These are phyloP conservation scores for Naumovozyma baii DNA, from an alignment of 805 yeast species.

Conservation along the genomic window DNA sequence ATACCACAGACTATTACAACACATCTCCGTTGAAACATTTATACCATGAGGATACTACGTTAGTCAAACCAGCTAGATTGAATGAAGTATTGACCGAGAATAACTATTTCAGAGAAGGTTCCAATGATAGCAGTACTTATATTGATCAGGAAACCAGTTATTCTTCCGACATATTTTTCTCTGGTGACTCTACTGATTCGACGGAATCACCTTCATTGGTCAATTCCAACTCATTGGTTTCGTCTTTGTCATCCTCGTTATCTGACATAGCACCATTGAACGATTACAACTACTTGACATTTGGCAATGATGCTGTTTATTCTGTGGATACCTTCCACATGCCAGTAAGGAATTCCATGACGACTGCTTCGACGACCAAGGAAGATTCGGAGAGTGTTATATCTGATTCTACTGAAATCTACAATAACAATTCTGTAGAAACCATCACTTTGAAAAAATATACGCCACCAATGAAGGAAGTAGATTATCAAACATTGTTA, in stretches of 20 bases:
- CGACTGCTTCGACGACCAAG: no score
- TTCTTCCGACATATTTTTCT: background rate
- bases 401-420: background rate
- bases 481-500: background rate
- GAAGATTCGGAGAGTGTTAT: background rate
- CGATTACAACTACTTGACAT: background rate
- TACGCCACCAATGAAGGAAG: background rate
- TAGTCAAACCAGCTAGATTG: conserved; percentile 16
- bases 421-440: background rate
- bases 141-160: background rate
- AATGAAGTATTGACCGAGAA: conserved; percentile 17
- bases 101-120: conserved; percentile 4
- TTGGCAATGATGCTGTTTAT: background rate
- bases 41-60: conserved; percentile 20
- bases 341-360: background rate
- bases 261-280: background rate
- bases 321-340: background rate
- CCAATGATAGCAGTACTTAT: background rate
- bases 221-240: background rate
- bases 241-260: background rate
- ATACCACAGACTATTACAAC: conserved; percentile 28
- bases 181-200: background rate
- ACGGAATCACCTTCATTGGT: background rate
- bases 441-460: background rate
- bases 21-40: conserved; percentile 28